These are phyloP conservation scores for Millerozyma miso DNA, from an alignment of 805 yeast species.

Conservation along the genomic window DNA sequence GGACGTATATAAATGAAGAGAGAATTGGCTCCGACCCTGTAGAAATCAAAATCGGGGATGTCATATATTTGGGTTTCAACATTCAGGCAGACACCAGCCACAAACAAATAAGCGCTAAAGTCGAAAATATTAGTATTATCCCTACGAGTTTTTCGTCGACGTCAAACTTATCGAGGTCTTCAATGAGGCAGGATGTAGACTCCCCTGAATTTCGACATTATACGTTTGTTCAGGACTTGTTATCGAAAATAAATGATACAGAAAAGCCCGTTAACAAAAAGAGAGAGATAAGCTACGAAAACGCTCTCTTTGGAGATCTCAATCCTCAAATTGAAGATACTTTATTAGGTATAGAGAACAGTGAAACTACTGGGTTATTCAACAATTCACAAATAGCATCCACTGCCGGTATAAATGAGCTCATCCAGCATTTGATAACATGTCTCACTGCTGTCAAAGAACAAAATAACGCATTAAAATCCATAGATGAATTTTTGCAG, in stretches of 20 bases:
- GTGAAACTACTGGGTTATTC: slow-evolving; percentile 51
- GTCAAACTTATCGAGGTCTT: background rate
- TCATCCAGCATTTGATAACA: slow-evolving; percentile 50
- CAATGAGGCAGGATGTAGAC: slow-evolving; percentile 9
- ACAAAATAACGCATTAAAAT: slow-evolving; percentile 51
- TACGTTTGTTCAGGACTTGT: slow-evolving; percentile 32
- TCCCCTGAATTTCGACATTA: slow-evolving; percentile 31
- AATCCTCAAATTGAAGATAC: slow-evolving; percentile 47
- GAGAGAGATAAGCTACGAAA: slow-evolving; percentile 34
- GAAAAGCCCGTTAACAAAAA: slow-evolving; percentile 3
- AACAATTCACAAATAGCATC: slow-evolving; percentile 58
- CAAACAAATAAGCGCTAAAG: slow-evolving; percentile 78
- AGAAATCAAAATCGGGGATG: slow-evolving; percentile 73
- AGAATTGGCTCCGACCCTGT: slow-evolving; percentile 60
- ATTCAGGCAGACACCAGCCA: slow-evolving; percentile 68
- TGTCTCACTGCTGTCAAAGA: slow-evolving; percentile 56
- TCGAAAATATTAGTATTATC: slow-evolving; percentile 67
- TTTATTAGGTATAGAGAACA: slow-evolving; percentile 44
- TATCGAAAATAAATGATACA: slow-evolving; percentile 8
- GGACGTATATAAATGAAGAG: slow-evolving; percentile 81
- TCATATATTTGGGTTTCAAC: slow-evolving; percentile 92
- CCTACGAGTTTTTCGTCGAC: slow-evolving; percentile 20
- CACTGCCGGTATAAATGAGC: slow-evolving; percentile 50
- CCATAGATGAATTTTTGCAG: slow-evolving; percentile 51
- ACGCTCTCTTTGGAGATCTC: slow-evolving; percentile 61